Evolutionary conservation across 306 rosid species (phyloP).

Genomic region (Arachis stenosperma): DNA sequence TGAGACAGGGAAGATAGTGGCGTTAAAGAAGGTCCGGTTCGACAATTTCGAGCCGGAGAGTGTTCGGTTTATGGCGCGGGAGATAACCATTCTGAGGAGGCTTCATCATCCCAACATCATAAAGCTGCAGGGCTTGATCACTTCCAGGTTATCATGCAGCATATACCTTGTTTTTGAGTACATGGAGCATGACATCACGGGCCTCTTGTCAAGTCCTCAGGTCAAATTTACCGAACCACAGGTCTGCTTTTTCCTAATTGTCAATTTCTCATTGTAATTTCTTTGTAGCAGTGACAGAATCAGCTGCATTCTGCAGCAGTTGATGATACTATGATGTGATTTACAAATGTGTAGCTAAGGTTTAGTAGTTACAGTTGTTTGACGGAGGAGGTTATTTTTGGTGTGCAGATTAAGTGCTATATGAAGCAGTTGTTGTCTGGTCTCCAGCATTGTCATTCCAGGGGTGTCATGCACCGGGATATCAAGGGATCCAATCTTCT

Average conservation of each 20-base stretch:
- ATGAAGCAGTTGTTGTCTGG: constrained; percentile 87
- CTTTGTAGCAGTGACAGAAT: not conserved
- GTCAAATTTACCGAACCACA: constrained; percentile 82
- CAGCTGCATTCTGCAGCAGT: not conserved
- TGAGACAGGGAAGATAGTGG: constrained; percentile 82
- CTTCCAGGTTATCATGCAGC: constrained; percentile 80
- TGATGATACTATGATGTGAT: too few species aligned
- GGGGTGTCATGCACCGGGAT: constrained; percentile 93
- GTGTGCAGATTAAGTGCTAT: constrained; percentile 79
- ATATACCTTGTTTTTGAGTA: constrained; percentile 89
- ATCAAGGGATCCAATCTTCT: constrained; percentile 91
- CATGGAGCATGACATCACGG: constrained; percentile 94
- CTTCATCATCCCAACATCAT: constrained; percentile 81
- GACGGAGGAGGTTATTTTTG: not conserved
- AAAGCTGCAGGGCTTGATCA: constrained; percentile 80
- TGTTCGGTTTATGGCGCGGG: constrained; percentile 93
- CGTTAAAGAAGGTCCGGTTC: constrained; percentile 91
- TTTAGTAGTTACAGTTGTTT: not conserved
- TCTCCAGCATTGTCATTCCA: constrained; percentile 82
- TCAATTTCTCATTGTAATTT: too few species aligned
- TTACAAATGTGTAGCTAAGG: too few species aligned
- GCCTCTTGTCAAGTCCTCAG: constrained; percentile 78
- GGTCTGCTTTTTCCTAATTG: constrained; percentile 39
- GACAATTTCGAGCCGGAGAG: constrained; percentile 94
- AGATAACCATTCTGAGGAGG: constrained; percentile 79